Base-by-base conservation (phyloP, 805 yeast species). In the Spathaspora hagerdaliae region DNA sequence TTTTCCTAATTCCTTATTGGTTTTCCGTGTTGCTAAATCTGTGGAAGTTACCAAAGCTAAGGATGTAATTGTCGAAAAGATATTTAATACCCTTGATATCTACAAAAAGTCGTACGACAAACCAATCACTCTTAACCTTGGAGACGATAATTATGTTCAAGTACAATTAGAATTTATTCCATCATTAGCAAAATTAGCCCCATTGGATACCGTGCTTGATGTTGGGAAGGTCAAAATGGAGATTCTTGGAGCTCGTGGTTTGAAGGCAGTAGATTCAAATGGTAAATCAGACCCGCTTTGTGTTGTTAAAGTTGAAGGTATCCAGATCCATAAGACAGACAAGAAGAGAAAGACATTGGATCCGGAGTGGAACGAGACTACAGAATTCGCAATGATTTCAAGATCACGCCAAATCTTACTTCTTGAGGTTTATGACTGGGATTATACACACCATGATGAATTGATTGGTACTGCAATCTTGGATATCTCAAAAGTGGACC, bases 261-360 rank as follows among this genome's bases (percentile, higher is more conserved):
- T 87, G 48, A 58, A 63, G 41, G 64, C 89, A 7, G 85, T 80
- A 39, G 94, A 87, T 60, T 67, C 78, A 44, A 83, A 83, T 55
- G 94, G 94, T 45, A 82, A 81, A 56, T 83, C 92, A 3, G 95
- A 87, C 68, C 95, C 95, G 45, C 79, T 71, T 55, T 74, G 74
- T 39, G 64, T 64, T 24, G 61, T 86, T n/a, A 66, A 59, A 39
- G 59, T 83, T 13, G 82, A 84, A 57, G 83, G 79, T 7, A 57
- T 69, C 36, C 72, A 77, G 51, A 63, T 81, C 5, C 78, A 61
- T 67, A 85, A 73, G 63, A 81, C 87, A 9, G 81, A 76, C 46
- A 77, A 77, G 45, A 70, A 81, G 48, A 83, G 84, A 65, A 85
- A 80, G 59, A 79, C 87, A 0, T 68, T 86, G 53, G 71, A 79